These are phyloP conservation scores for Emiliania huxleyi DNA, from an alignment of 78 protist species.

Conservation along the genomic window DNA sequence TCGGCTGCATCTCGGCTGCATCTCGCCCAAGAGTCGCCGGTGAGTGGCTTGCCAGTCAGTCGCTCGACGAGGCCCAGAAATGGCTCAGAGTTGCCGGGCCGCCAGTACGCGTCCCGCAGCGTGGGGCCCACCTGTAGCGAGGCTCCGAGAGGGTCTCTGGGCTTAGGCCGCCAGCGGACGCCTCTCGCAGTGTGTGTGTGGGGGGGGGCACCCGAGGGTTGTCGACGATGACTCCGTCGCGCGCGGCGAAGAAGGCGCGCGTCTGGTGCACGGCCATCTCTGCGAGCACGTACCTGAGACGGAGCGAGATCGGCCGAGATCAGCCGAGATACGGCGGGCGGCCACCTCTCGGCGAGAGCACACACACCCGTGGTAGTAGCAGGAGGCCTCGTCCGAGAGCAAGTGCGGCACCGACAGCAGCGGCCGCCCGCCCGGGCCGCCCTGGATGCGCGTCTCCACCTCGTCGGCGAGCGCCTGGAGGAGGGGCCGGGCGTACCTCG, in stretches of 20 bases:
- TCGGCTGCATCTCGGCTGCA: too few relatives aligned
- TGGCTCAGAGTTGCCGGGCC: constrained; percentile 38
- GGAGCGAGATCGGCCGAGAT: too few relatives aligned
- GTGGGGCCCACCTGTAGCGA: not conserved
- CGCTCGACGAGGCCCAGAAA: constrained; percentile 41
- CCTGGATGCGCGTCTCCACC: constrained; percentile 42
- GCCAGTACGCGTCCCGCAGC: constrained; percentile 35
- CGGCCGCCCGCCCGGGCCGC: constrained; percentile 25
- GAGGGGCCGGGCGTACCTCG: too few relatives aligned
- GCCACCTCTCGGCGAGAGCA: too few relatives aligned
- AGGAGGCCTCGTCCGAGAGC: constrained; percentile 43
- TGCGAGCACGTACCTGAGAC: constrained; percentile 58
- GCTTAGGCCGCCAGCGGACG: too few relatives aligned
- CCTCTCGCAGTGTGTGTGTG: too few relatives aligned
- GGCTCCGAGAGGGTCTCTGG: too few relatives aligned
- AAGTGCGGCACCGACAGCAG: constrained; percentile 42
- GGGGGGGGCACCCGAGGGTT: constrained; percentile 21
- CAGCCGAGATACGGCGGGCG: too few relatives aligned
- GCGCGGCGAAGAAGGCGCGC: constrained; percentile 10
- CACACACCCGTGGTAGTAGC: constrained; percentile 63
- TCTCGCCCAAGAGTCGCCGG: constrained; percentile 35
- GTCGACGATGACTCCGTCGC: constrained; percentile 32
- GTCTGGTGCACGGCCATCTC: constrained; percentile 51
- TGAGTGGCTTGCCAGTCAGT: constrained; percentile 44
- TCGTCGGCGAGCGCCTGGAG: constrained; percentile 32